Conservation (phyloP, 352 stramenopile species). For the Phytophthora gonapodyides region DNA sequence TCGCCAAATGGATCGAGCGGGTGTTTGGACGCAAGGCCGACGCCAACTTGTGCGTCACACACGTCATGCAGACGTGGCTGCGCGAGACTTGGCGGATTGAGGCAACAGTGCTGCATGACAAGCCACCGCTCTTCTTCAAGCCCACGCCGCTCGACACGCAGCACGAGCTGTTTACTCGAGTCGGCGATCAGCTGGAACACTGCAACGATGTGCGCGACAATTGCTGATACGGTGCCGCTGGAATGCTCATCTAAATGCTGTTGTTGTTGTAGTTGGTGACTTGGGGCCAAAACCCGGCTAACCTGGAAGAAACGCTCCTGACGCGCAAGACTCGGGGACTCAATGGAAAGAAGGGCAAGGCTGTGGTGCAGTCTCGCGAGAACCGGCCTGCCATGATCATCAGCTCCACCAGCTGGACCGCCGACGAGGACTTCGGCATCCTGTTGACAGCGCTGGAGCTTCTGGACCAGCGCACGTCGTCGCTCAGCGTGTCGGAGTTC, state of each 20-base stretch:
- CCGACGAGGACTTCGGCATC: conserved; percentile 99
- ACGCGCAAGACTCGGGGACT: conserved; percentile 45
- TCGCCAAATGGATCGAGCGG: conserved; percentile 85
- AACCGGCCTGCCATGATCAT: conserved; percentile 79
- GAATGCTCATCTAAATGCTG: conserved; percentile 1
- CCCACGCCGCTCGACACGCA: conserved; percentile 78
- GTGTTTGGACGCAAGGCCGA: conserved; percentile 92
- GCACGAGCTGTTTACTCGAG: conserved; percentile 90
- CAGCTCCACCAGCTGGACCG: conserved; percentile 98
- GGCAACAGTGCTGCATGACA: conserved; percentile 94
- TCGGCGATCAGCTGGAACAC: conserved; percentile 70
- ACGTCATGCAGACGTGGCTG: conserved; percentile 96
- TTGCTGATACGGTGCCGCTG: neutral
- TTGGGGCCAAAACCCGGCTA: conserved; percentile 31
- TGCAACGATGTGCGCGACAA: conserved; percentile 68
- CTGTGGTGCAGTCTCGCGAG: conserved; percentile 37
- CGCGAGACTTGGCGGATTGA: conserved; percentile 89
- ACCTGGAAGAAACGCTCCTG: conserved; percentile 66
- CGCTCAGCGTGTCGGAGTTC: conserved; percentile 48
- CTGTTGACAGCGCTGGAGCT: conserved; percentile 92
- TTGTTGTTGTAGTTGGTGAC: conserved; percentile 35
- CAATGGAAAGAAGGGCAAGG: conserved; percentile 32
- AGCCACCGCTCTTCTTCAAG: conserved; percentile 94
- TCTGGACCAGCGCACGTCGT: conserved; percentile 62
- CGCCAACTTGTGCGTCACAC: conserved; percentile 97